Evolutionary conservation across 257 asterid genomes (phyloP), one percentile per base, ranked within the genome.

Genomic region (Primulina eburnea): DNA sequence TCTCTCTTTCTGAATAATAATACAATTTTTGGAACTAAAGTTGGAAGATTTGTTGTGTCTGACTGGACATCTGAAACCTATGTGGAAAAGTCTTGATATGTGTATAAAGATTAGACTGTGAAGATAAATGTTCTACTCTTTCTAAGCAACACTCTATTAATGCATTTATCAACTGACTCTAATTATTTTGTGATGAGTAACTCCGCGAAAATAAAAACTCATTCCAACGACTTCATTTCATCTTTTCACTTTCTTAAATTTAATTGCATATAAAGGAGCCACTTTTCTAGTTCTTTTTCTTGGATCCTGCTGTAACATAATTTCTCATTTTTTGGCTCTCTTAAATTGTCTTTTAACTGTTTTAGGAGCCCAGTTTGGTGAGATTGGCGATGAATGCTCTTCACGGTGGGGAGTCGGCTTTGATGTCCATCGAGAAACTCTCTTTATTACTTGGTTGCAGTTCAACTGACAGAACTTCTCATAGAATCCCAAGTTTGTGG

Each of bases 361-460:
- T 82, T 35, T 80, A 89, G 99, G 99, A 94, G 84, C 80, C 92
- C 65, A 86, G 95, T 81, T 83, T 94, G 88, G 97, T 90, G 83
- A 84, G 93, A 73, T 78, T 94, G 85, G 87, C 86, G 63, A 81
- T 91, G 96, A 87, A 85, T 85, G 96, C 97, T 74, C 80, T 91
- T 64, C 93, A 89, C 71, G 97, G 99, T 65, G 85, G 81, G 60
- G 97, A 94, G 81, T 86, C 97, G 24, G 87, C 95, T 78, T 79
- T 94, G 70, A 80, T 76, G 72, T 77, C 96, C 69, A 82, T 86
- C 18, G 81, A 83, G 67, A 82, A 91, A 79, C 80, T 90, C 71
- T 94, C 83, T 65, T 72, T 80, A 7, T 74, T 84, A 35, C 85
- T 94, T 77, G 80, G 85, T 84, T 83, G 67, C 63, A 86, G 79